phyloP scores from a whole-genome alignment of 75 land plant species.

The Larix kaempferi region DNA sequence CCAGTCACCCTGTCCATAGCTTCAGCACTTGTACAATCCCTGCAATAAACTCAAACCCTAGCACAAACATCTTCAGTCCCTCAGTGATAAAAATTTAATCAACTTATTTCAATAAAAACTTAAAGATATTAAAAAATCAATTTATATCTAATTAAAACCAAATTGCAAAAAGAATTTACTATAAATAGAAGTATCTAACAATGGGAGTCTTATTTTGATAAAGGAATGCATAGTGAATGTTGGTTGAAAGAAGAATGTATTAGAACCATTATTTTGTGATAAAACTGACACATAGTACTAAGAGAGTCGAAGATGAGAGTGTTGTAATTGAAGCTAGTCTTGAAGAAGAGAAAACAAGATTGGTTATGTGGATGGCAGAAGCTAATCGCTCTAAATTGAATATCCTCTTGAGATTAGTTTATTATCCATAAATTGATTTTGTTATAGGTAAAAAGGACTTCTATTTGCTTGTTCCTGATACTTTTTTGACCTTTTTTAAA shows the following conservation, averaged over 20 bases:
- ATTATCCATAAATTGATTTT: background rate
- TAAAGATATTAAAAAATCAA: too few species aligned
- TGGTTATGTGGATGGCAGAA: slow-evolving; percentile 22
- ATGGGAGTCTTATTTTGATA: too few species aligned
- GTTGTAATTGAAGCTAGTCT: background rate
- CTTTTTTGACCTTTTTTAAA: background rate
- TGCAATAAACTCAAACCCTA: too few species aligned
- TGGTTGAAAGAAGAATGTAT: background rate
- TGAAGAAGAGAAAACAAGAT: background rate
- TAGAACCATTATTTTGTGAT: background rate
- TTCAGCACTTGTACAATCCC: too few species aligned
- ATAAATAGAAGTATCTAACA: too few species aligned
- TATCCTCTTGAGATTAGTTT: slow-evolving; percentile 44
- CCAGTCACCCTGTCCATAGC: too few species aligned
- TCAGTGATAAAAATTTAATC: too few species aligned
- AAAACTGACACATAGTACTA: background rate
- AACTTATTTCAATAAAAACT: too few species aligned
- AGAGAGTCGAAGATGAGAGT: background rate
- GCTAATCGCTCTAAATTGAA: slow-evolving; percentile 42
- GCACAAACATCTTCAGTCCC: too few species aligned
- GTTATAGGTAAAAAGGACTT: background rate
- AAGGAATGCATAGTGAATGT: too few species aligned
- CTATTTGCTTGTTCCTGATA: background rate
- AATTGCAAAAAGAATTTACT: too few species aligned
- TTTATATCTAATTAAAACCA: too few species aligned